Evolutionary conservation across 179 eudicot species (phyloP).

Genomic region (Camellia oleifera): DNA sequence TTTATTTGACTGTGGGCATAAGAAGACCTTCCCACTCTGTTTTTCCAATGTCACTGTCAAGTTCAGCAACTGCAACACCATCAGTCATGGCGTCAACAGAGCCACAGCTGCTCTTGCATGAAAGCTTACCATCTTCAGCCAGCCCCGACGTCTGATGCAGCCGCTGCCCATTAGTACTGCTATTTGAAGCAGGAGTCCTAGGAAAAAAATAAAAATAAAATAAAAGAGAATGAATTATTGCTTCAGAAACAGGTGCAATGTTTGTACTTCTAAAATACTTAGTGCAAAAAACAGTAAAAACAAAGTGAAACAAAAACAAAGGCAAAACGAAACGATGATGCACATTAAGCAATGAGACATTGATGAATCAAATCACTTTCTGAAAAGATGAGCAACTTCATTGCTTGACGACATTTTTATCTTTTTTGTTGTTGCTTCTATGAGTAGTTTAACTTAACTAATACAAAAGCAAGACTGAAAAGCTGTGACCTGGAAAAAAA

Average conservation of each 20-base stretch:
- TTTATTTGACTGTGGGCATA: conserved; percentile 50
- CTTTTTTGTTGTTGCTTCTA: neutral
- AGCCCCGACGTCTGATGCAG: conserved; percentile 27
- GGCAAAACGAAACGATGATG: neutral
- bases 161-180: conserved; percentile 24
- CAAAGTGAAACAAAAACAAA: neutral
- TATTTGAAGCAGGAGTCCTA: conserved; percentile 37
- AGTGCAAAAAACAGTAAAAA: too few species aligned
- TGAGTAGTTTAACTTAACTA: neutral
- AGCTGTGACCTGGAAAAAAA: neutral
- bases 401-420: neutral
- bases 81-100: conserved; percentile 34
- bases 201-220: neutral
- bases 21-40: conserved; percentile 32
- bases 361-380: neutral
- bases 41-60: conserved; percentile 30
- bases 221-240: neutral
- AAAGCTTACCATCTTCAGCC: conserved; percentile 32
- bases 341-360: neutral
- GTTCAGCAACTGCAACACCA: conserved; percentile 25
- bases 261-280: neutral
- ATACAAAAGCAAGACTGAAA: neutral
- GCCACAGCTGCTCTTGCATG: conserved; percentile 22
- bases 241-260: neutral
- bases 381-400: neutral